These are phyloP conservation scores for Xylariaceae sp. DNA, from an alignment of 2,329 filamentous ascomycete species.

Conservation along the genomic window DNA sequence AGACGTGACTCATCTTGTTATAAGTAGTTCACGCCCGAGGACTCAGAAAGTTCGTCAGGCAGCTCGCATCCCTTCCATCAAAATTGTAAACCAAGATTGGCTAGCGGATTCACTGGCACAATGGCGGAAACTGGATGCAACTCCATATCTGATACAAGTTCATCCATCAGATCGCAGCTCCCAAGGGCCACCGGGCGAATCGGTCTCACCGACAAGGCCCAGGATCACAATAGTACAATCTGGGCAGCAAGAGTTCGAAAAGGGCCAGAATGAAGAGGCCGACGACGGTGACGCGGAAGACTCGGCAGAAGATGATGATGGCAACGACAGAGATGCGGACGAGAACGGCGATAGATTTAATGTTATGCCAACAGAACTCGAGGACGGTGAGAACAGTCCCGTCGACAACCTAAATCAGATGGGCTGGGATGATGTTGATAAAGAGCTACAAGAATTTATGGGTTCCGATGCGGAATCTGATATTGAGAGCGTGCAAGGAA, in stretches of 20 bases:
- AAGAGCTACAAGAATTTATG: conserved; percentile 71
- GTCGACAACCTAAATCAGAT: conserved; percentile 40
- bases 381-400: conserved; percentile 47
- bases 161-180: conserved; percentile 68
- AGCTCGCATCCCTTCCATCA: conserved; percentile 77
- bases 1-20: conserved; percentile 76
- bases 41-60: conserved; percentile 93
- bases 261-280: conserved; percentile 46
- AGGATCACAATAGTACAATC: conserved; percentile 48
- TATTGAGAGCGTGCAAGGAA: conserved; percentile 41
- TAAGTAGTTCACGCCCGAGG: conserved; percentile 71
- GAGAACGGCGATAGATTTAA: conserved; percentile 52
- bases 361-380: conserved; percentile 55
- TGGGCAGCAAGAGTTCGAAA: conserved; percentile 29
- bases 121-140: conserved; percentile 82
- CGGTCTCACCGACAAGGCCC: conserved; percentile 51
- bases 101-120: conserved; percentile 81
- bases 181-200: conserved; percentile 36
- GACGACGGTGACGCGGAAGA: conserved; percentile 52
- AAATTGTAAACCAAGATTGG: conserved; percentile 93
- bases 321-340: conserved; percentile 42
- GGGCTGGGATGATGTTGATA: conserved; percentile 53
- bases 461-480: conserved; percentile 57
- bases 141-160: conserved; percentile 76
- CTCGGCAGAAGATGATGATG: conserved; percentile 45